These are phyloP conservation scores for Fallopia convolvulus DNA, from an alignment of 148 eudicot species.

Conservation along the genomic window DNA sequence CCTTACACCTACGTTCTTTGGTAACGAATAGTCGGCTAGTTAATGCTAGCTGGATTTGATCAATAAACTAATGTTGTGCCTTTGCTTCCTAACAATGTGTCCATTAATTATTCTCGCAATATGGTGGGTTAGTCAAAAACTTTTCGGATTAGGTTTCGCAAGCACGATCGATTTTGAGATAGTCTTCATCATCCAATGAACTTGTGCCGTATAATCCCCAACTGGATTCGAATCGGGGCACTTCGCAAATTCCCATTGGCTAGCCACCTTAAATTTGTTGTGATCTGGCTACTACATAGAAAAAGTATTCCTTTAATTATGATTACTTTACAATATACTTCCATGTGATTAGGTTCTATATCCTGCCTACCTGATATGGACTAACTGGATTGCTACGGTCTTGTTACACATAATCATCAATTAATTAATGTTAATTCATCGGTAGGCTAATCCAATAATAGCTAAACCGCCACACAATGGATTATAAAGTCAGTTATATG, in stretches of 20 bases:
- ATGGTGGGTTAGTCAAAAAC: slow-evolving; percentile 9
- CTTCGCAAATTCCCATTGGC: not conserved
- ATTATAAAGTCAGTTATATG: no score
- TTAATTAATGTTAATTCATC: no score
- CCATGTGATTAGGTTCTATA: not conserved
- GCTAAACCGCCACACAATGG: not conserved
- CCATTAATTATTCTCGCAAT: not conserved
- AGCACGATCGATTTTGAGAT: not conserved
- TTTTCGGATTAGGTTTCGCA: slow-evolving; percentile 5
- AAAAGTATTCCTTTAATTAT: not conserved
- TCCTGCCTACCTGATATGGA: slow-evolving; percentile 9
- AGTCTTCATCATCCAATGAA: not conserved
- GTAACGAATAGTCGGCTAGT: not conserved
- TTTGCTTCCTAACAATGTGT: not conserved
- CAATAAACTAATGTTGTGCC: not conserved
- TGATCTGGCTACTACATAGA: not conserved
- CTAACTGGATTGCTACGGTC: not conserved
- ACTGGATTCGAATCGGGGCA: not conserved
- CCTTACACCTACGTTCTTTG: not conserved
- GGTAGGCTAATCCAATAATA: slow-evolving; percentile 7
- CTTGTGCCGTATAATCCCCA: not conserved
- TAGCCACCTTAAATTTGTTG: slow-evolving; percentile 8
- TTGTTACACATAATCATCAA: not conserved
- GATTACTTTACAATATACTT: not conserved
- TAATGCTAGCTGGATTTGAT: slow-evolving; percentile 3